Base-by-base conservation (phyloP, 129 eudicot species). In the Helianthus annuus region DNA sequence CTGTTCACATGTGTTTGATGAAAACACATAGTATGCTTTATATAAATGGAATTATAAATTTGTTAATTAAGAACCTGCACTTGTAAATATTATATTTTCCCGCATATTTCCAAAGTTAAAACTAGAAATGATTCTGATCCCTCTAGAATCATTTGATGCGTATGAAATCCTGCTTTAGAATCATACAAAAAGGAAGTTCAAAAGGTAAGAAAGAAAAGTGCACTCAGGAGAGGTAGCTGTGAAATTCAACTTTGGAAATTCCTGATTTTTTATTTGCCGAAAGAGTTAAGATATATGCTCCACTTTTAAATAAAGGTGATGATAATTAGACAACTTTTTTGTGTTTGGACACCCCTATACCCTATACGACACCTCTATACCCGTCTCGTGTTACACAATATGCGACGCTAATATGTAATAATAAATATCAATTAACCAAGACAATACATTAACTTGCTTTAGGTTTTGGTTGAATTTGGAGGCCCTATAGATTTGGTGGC, bases 1-100 rank as follows among this genome's bases (percentile, higher is more conserved):
- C 64, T 69, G 80, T 60, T 69, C 48, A 22, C 12, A 70, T 70
- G 71, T 77, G 72, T 63, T 70, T 52, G 64, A 42, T 49, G 63
- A 42, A 49, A 36, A 77, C 71, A 19, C 81, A 22, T 77, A 46
- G 71, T 49, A 77, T 70, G 61, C 38, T 77, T 39, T 48, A 10
- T 34, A 70, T 61, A 55, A 70, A 77, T 69, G 76, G 32, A 2
- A 27, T 27, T 27, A 27, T 27, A 27, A 27, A 27, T 27, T 27
- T 27, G 1, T 27, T 70, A 59, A 27, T 27, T 70, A 59, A 48
- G 64, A 76, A 40, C 65, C 39, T 39, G 56, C 14, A 40, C 57
- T 39, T 56, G 15, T 75, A 17, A 44, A 38, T 51, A 17, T 24
- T 56, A 7, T 19, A 24, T 57, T n/a, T 46, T 11, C 15, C 12